Evolutionary conservation across 495 filamentous ascomycete genomes (phyloP), one percentile per base, ranked within the genome.

Genomic region (Penicillium steckii): DNA sequence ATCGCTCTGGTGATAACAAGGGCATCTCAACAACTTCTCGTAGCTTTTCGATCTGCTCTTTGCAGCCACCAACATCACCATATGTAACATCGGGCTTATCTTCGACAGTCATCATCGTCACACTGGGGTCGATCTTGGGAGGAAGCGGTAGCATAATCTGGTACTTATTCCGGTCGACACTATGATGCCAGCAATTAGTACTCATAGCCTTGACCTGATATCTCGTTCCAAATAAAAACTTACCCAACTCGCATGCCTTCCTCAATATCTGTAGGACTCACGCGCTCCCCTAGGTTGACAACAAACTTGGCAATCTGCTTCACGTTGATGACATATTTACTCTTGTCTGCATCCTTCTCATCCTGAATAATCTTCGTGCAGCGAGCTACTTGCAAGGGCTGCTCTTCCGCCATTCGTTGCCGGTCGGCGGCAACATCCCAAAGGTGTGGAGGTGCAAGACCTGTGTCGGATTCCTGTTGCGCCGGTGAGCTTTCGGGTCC

Each of bases 81-180:
- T 98, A 98, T 55, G 94, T 98, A 45, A 98, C 94, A 71, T 98
- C 94, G 12, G 94, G 94, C 80, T 98, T 98, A 71, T 98, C 94
- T 77, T 98, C 94, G 47, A 98, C 94, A 13, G 94, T 97, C 94
- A 98, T 98, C 94, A 98, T 98, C 44, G 94, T 98, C 58, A 98
- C 94, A 59, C 88, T 94, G 45, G 94, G 92, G 66, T 98, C 94
- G 81, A 98, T 98, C 79, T 97, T 98, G 9, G 94, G 94, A 21
- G 94, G 94, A n/a, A 98, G 80, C 42, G 94, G 94, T 18, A 98
- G 79, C 53, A 97, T 82, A 59, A 98, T 98, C 75, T 98, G 94
- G 70, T 97, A 98, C 77, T 97, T 97, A 76, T 96, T 96, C 40
- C 94, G 84, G 71, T 98, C 94, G 72, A 98, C 94, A 72, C 88